Evolutionary conservation across 108 stramenopile genomes (phyloP), one percentile per base, ranked within the genome.

Genomic region (Chaetoceros muelleri): DNA sequence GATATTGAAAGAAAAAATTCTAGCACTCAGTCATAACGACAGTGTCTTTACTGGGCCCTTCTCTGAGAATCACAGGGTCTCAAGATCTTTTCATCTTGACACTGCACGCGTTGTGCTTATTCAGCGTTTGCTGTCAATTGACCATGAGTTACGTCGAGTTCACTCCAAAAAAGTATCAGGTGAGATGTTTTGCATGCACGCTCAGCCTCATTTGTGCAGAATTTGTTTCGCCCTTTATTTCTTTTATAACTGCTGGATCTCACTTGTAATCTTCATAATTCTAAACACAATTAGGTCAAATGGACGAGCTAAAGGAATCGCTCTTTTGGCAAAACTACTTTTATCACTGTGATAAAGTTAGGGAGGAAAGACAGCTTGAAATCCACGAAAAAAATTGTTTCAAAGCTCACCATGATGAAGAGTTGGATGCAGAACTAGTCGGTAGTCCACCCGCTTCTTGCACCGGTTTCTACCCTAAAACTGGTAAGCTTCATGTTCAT

Each of bases 301-400:
- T 46, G 58, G 52, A 51, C 27, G 44, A 5, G 5, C 24, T 67
- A 0, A 61, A 64, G 24, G 70, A 73, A 56, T 50, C 53, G n/a
- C 24, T 67, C 1, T 81, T 81, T 52, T 81, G 80, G 80, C 66
- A 53, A 31, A 81, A 81, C 47, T 81, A 81, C 49, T 77, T 81
- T 53, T 54, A 54, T 55, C 67, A 76, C 40, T 80, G 79, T 48
- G 69, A 80, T 49, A 26, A 26, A 47, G 18, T 59, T 0, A 44
- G 72, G 60, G 44, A 53, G 7, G 48, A 70, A 40, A 51, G 26
- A 13, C 26, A 51, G 50, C 26, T 10, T 10, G 24, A 51, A 51
- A 5, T 40, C 13, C 8, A 40, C 13, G 34, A 40, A 13, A 13
- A 40, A 40, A 10, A 13, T 40, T 10, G 8, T 10, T 13, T 5